Evolutionary conservation across 768 basidiomycete species (phyloP), one percentile per base, ranked within the genome.

Genomic region (Gymnopilus dilepis): DNA sequence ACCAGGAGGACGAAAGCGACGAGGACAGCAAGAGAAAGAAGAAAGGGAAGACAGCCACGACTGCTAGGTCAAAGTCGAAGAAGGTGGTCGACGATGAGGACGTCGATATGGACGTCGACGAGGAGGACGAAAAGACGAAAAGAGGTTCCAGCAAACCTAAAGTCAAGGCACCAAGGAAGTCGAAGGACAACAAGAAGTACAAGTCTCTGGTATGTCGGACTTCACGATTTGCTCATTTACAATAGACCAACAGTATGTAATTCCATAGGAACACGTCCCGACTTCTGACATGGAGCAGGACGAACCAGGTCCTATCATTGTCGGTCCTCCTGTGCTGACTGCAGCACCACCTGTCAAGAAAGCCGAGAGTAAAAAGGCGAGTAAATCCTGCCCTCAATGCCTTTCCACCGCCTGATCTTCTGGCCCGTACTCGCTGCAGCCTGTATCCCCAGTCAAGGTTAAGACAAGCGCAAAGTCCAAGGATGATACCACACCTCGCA

Each of bases 251-350:
- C n/a, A n/a, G n/a, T 11, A 22, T n/a, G 37, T 4, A 22, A 31
- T 19, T 30, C 62, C n/a, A 19, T 26, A 66, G 67, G 72, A 64
- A 60, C 66, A 65, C 61, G 71, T 83, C 47, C 69, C 73, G 15
- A 70, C 76, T 11, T 83, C 82, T 0, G 82, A 82, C 62, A 69
- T 75, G 37, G 80, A 80, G 51, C 58, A 67, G 45, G 69, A 73
- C 55, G 68, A 73, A 34, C 64, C 69, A 17, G 58, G 59, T 9
- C 59, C 59, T 15, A 26, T 54, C 21, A n/a, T 51, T 6, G 53
- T 57, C 26, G 63, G 59, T 12, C 51, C 66, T 33, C 65, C 64
- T 24, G 51, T 34, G 8, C 24, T 45, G 5, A 61, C 45, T 22
- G 28, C 22, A 56, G n/a, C 9, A 13, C 55, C 37, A 26, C 48